phyloP scores from a whole-genome alignment of 257 asterid genomes.

The Ocimum tenuiflorum region DNA sequence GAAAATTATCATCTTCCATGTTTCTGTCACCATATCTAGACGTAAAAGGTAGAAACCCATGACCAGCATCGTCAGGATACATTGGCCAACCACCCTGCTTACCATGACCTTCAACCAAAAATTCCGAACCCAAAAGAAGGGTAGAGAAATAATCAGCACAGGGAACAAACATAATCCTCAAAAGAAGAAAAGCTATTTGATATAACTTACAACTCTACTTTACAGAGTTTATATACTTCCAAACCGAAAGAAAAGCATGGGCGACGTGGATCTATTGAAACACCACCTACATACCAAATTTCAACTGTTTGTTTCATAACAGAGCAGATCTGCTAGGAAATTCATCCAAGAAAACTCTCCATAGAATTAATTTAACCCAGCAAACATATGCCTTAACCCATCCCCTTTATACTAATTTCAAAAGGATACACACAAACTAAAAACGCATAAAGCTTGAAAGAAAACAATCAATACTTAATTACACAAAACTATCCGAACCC shows the following conservation, averaged over 20 bases:
- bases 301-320: not conserved
- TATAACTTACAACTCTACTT: not conserved
- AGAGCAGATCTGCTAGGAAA: slow-evolving; percentile 45
- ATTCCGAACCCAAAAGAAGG: slow-evolving; percentile 26
- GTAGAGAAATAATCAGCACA: slow-evolving; percentile 26
- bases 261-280: slow-evolving; percentile 29
- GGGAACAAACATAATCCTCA: slow-evolving; percentile 17
- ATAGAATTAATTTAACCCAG: not conserved
- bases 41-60: slow-evolving; percentile 45
- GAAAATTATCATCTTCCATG: slow-evolving; percentile 48
- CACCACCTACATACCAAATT: not conserved
- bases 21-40: slow-evolving; percentile 56
- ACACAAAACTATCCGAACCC: slow-evolving; percentile 9
- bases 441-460: not conserved
- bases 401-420: not conserved
- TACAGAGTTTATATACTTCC: not conserved
- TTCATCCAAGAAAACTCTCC: slow-evolving; percentile 2
- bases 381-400: not conserved
- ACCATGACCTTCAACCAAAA: slow-evolving; percentile 81
- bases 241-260: slow-evolving; percentile 9
- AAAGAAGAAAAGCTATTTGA: not conserved
- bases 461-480: not conserved
- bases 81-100: slow-evolving; percentile 86
- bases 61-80: slow-evolving; percentile 60
- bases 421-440: not conserved